Conservation (phyloP, 495 filamentous ascomycete species). For the Tuber borchii region DNA sequence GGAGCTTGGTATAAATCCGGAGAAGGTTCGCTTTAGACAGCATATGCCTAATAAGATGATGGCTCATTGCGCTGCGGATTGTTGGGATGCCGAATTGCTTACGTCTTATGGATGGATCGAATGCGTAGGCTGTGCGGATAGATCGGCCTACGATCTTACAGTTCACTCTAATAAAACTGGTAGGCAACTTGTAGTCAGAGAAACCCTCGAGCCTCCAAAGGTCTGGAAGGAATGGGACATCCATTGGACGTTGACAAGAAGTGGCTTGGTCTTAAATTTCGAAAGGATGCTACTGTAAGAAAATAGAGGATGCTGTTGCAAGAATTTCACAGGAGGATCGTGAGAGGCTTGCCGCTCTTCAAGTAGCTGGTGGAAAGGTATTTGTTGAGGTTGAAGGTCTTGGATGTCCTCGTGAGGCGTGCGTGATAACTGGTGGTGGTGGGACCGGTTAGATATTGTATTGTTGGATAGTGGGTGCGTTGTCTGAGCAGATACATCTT, state of each 20-base stretch:
- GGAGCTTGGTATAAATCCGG: conserved; percentile 56
- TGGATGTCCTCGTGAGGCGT: background rate
- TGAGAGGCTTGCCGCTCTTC: conserved; percentile 50
- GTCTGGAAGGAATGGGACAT: conserved; percentile 56
- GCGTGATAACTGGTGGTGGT: too few relatives aligned
- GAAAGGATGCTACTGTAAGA: conserved; percentile 52
- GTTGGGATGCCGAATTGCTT: conserved; percentile 62
- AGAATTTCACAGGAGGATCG: conserved; percentile 53
- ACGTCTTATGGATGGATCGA: conserved; percentile 66
- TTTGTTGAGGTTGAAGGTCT: conserved; percentile 52
- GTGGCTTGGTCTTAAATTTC: conserved; percentile 59
- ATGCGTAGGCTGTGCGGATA: conserved; percentile 64
- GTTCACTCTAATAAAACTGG: conserved; percentile 61
- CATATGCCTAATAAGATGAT: conserved; percentile 70
- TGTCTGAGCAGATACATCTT: too few relatives aligned
- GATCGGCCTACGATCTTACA: conserved; percentile 60
- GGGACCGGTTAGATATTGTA: too few relatives aligned
- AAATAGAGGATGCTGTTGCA: conserved; percentile 54
- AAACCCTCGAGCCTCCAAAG: conserved; percentile 53
- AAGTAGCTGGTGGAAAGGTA: conserved; percentile 52
- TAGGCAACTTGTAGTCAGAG: conserved; percentile 53
- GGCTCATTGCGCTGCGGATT: conserved; percentile 66
- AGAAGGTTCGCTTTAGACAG: conserved; percentile 61
- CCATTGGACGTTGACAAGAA: conserved; percentile 57
- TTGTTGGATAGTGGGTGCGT: too few relatives aligned